These are phyloP conservation scores for Chlorella sp. DNA, from an alignment of 139 green algal species.

Conservation along the genomic window DNA sequence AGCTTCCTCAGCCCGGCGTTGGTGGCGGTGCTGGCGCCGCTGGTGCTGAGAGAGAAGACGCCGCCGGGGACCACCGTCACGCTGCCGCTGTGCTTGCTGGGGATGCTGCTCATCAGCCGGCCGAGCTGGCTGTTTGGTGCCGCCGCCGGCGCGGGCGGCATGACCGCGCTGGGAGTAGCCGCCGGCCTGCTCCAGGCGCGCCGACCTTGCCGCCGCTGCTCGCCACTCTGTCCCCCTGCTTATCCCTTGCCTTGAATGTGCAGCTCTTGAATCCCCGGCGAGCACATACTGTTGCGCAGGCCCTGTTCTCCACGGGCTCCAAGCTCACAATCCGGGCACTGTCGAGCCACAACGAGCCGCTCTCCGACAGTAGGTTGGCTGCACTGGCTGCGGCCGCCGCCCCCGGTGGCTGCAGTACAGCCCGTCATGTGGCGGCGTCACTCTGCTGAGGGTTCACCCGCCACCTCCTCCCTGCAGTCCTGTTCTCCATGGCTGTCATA, in stretches of 20 bases:
- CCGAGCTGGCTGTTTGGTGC: constrained; percentile 11
- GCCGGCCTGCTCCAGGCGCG: constrained; percentile 3
- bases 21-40: no score
- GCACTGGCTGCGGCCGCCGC: neutral
- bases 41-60: no score
- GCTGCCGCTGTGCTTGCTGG: no score
- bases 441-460: neutral
- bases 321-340: constrained; percentile 13
- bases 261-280: no score
- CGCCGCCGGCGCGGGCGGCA: neutral
- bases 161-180: neutral
- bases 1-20: no score
- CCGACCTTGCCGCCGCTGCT: neutral
- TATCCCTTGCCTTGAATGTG: neutral
- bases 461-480: neutral
- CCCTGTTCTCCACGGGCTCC: constrained; percentile 1
- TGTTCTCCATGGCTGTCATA: constrained; percentile 4
- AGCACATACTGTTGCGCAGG: neutral
- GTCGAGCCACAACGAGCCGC: neutral
- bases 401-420: neutral
- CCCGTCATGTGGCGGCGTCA: neutral
- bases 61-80: no score
- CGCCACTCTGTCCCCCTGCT: neutral
- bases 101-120: neutral
- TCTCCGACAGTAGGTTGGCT: neutral